phyloP scores from a whole-genome alignment of 2,329 filamentous ascomycete species.

The Dendrostoma leiphaemia region DNA sequence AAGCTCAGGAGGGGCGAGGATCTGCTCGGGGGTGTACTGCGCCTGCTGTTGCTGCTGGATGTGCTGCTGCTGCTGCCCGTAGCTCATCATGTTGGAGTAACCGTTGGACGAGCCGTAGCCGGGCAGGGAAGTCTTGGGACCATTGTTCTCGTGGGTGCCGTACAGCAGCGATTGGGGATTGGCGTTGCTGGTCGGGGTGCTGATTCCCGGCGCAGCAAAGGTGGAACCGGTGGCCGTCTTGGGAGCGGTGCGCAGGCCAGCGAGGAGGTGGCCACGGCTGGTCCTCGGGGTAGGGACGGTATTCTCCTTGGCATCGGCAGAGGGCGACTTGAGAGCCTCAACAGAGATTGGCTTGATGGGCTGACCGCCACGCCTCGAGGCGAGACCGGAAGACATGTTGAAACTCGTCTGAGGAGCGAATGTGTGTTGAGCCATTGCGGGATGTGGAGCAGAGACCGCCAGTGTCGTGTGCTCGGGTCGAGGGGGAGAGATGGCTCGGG shows the following conservation, averaged over 20 bases:
- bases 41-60: conserved; percentile 26
- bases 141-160: conserved; percentile 40
- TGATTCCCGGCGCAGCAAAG: conserved; percentile 47
- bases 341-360: conserved; percentile 89
- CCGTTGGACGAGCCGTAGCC: conserved; percentile 34
- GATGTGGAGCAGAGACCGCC: conserved; percentile 72
- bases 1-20: conserved; percentile 79
- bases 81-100: conserved; percentile 26
- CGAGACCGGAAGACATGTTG: conserved; percentile 75
- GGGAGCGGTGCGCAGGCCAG: conserved; percentile 87
- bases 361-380: conserved; percentile 78
- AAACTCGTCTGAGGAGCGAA: conserved; percentile 70
- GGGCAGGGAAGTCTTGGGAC: conserved; percentile 58
- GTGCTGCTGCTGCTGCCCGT: conserved; percentile 18
- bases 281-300: conserved; percentile 81
- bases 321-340: conserved; percentile 67
- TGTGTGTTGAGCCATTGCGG: conserved; percentile 95
- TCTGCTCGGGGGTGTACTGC: conserved; percentile 79
- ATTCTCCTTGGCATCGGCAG: conserved; percentile 61
- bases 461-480: conserved; percentile 72
- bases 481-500: background rate
- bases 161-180: conserved; percentile 44
- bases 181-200: conserved; percentile 36
- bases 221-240: conserved; percentile 76
- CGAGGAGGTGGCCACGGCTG: conserved; percentile 90